A percentile compares a stretch with the other conserved stretches of the same genome.
Conservation (phyloP, 768 basidiomycete species). For the Sporobolomyces pararoseus region DNA sequence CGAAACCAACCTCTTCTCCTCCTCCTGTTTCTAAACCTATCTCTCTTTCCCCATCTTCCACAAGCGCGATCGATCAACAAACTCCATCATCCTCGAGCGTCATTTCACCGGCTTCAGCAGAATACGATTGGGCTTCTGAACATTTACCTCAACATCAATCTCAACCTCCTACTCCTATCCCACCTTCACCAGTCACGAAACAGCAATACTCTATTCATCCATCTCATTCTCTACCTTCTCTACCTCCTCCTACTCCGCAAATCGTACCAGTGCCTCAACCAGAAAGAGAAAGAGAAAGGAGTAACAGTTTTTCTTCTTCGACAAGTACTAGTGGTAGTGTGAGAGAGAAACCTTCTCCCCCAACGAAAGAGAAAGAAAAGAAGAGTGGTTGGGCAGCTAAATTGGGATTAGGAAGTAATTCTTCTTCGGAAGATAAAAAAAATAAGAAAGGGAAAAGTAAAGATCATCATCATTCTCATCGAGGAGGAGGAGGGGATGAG, state of each 20-base stretch:
- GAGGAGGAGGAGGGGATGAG: conserved; percentile 42
- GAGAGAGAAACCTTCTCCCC: conserved; percentile 21
- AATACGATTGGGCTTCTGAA: conserved; percentile 48
- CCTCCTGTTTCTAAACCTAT: neutral
- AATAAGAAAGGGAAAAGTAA: conserved; percentile 48
- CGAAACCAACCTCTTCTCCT: neutral
- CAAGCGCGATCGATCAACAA: no score
- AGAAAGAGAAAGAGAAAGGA: conserved; percentile 36
- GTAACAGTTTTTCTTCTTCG: conserved; percentile 26
- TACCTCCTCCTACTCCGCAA: conserved; percentile 43
- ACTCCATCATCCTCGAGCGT: neutral
- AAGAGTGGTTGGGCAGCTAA: conserved; percentile 53
- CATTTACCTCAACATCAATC: conserved; percentile 48
- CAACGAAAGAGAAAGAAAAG: conserved; percentile 65
- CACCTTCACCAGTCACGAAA: neutral
- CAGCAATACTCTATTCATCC: conserved; percentile 67
- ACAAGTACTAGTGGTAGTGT: neutral
- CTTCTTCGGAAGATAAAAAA: conserved; percentile 50
- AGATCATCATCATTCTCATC: conserved; percentile 44
- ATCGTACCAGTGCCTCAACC: conserved; percentile 42
- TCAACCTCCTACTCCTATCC: conserved; percentile 39
- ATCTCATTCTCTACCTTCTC: conserved; percentile 48
- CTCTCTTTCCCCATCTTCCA: neutral
- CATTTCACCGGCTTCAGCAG: conserved; percentile 41
- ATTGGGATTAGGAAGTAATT: conserved; percentile 52